Conservation (phyloP, 495 filamentous ascomycete species). For the Aspergillus nanangensis region DNA sequence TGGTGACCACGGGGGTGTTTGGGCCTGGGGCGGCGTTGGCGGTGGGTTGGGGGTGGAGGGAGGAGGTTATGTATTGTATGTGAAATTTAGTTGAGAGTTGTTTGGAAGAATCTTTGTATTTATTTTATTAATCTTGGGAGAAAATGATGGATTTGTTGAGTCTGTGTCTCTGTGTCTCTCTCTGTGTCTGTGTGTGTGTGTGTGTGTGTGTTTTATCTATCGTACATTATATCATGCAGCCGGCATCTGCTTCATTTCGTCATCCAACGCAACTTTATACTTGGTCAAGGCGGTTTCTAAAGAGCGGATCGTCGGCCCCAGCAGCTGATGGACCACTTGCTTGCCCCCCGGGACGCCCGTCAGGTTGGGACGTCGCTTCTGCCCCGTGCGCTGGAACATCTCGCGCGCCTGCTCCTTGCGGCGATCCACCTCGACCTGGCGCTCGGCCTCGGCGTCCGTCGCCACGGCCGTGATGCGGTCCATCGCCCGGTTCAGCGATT, state of each 20-base stretch:
- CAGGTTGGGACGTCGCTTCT: conserved; percentile 60
- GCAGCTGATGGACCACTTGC: conserved; percentile 67
- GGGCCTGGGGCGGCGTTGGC: conserved; percentile 18
- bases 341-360: conserved; percentile 66
- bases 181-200: too few relatives aligned
- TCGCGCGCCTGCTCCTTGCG: conserved; percentile 65
- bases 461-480: conserved; percentile 82
- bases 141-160: too few relatives aligned
- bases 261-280: conserved; percentile 61
- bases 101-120: too few relatives aligned
- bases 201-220: too few relatives aligned
- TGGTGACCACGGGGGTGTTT: background rate
- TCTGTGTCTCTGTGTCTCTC: too few relatives aligned
- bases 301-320: conserved; percentile 65
- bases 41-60: conserved; percentile 19
- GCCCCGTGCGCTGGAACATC: conserved; percentile 62
- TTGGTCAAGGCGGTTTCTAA: conserved; percentile 58
- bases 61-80: conserved; percentile 10
- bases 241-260: conserved; percentile 39
- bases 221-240: background rate
- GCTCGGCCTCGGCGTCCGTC: conserved; percentile 69
- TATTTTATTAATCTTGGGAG: too few relatives aligned
- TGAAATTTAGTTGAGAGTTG: too few relatives aligned
- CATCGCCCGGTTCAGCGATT: conserved; percentile 68
- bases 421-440: conserved; percentile 51